Base-by-base conservation (phyloP, 345 rosid species). In the Angophora floribunda region DNA sequence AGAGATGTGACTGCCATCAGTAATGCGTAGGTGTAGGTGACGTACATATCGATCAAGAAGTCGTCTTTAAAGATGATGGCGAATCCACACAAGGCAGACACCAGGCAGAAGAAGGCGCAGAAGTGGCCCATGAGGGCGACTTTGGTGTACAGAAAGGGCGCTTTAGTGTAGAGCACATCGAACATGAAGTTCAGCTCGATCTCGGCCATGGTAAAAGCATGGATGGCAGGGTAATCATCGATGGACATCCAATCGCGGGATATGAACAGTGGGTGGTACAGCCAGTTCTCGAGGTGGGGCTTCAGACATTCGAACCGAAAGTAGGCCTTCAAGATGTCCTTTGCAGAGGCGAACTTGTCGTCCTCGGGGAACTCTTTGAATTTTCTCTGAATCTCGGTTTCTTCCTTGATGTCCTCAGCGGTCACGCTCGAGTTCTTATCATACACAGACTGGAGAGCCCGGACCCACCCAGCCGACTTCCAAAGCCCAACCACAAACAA, bases 311-410 rank as follows among this genome's bases (percentile, higher is more conserved):
- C 61, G 6, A 55, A 55, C 61, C 61, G 61, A 55, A 55, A 22
- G 61, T 55, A 0, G 61, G 61, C 61, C 61, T 55, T 55, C 61
- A 55, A 84, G 61, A 55, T 55, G 61, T 55, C 61, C 61, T 55
- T 55, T 55, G 61, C 61, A 55, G 61, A 55, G 61, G 61, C 61
- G 28, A 55, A 55, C 61, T 55, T 55, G 28, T 55, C 61, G 61
- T 55, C 61, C 61, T 55, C 61, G 61, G 13, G 61, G 9, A 55
- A 55, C 61, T 55, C 61, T 0, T 0, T 0, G 61, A 55, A 55
- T 28, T 55, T 55, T 9, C 28, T 0, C 61, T 0, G 0, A 0
- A 55, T 55, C 61, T 55, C 61, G 61, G 28, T 0, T 55, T 22
- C 61, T 55, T 22, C 61, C 6, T 22, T 22, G 61, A 55, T 55